phyloP scores from a whole-genome alignment of 306 rosid genomes.

The Cucumis sativus region DNA sequence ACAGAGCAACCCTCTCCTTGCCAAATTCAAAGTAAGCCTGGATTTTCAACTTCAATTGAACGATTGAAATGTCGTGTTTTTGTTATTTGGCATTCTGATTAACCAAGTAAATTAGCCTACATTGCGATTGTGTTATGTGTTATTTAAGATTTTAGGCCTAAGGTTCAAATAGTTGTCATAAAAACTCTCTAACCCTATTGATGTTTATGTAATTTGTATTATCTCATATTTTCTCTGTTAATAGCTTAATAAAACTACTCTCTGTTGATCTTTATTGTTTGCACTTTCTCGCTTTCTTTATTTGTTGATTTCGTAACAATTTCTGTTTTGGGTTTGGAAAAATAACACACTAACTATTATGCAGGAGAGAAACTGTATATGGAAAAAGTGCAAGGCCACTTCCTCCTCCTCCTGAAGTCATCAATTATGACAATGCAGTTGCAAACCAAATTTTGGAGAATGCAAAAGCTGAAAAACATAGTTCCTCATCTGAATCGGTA shows the following conservation, averaged over 20 bases:
- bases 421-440: conserved; percentile 49
- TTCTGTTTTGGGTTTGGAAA: not conserved
- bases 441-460: conserved; percentile 17
- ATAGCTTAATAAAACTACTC: no score
- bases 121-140: no score
- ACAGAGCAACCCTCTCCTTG: conserved; percentile 51
- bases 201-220: no score
- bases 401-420: conserved; percentile 71
- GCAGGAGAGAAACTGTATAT: conserved; percentile 30
- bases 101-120: no score
- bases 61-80: not conserved
- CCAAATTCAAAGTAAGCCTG: conserved; percentile 25
- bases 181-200: no score
- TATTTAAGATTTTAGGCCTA: no score
- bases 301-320: not conserved
- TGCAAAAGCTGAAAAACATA: conserved; percentile 25
- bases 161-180: no score
- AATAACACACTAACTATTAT: not conserved
- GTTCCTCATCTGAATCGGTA: conserved; percentile 48
- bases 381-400: conserved; percentile 39
- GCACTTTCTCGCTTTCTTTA: no score
- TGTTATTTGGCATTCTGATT: no score
- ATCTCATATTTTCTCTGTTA: no score
- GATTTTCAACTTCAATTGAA: not conserved
- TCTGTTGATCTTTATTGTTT: no score